Evolutionary conservation across 371 early-diverging fungal genomes (phyloP).

Genomic region (Mycotypha africana): DNA sequence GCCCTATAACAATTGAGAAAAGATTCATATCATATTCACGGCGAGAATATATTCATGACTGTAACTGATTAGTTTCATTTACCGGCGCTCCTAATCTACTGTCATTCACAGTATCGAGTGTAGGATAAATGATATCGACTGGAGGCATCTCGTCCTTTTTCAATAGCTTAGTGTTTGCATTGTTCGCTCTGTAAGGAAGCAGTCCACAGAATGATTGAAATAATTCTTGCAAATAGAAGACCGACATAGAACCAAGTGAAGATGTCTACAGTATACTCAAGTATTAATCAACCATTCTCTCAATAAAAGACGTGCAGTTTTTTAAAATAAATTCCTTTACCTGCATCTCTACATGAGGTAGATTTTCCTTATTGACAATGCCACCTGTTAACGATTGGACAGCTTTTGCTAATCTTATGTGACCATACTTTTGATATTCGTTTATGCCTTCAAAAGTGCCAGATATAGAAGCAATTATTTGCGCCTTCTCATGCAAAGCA

Average conservation of each 20-base stretch:
- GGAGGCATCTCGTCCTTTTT: conserved; percentile 24
- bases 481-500: conserved; percentile 18
- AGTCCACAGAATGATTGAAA: conserved; percentile 38
- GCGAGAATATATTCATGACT: background rate
- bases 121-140: conserved; percentile 27
- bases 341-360: conserved; percentile 42
- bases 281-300: background rate
- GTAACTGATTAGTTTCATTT: conserved; percentile 1
- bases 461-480: conserved; percentile 36
- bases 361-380: background rate
- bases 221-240: conserved; percentile 27
- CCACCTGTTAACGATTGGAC: conserved; percentile 19
- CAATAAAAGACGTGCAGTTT: too few relatives aligned
- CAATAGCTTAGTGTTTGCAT: background rate
- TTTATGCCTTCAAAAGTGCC: conserved; percentile 32
- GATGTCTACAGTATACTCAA: conserved; percentile 24
- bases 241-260: conserved; percentile 28
- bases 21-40: too few relatives aligned
- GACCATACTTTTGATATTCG: conserved; percentile 29
- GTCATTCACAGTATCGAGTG: conserved; percentile 21
- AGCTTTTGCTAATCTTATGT: conserved; percentile 30
- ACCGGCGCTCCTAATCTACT: conserved; percentile 33
- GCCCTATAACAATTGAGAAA: too few relatives aligned
- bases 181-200: conserved; percentile 17
- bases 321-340: too few relatives aligned